A percentile compares a stretch with the other conserved stretches of the same genome.
These are phyloP conservation scores for Termitomyces sp. DNA, from an alignment of 768 basidiomycete genomes.

Conservation along the genomic window DNA sequence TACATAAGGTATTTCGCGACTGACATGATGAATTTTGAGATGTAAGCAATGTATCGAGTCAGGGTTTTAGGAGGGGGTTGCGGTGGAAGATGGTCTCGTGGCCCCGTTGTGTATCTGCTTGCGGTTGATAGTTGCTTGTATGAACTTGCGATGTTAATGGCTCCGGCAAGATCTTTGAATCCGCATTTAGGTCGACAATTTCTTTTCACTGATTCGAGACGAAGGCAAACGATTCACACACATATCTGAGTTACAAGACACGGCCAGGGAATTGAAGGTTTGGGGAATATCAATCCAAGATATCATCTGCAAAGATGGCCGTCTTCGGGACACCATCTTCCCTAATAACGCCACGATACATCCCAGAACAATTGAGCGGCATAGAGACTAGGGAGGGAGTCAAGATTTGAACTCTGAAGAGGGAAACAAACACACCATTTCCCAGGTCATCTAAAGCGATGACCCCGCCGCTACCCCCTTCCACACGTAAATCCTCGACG, in stretches of 20 bases:
- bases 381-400: constrained; percentile 48
- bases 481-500: constrained; percentile 49
- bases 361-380: constrained; percentile 72
- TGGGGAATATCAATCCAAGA: constrained; percentile 18
- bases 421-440: constrained; percentile 42
- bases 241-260: background rate
- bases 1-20: background rate
- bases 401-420: background rate
- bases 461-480: constrained; percentile 69
- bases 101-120: too few relatives aligned
- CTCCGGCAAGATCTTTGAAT: too few relatives aligned
- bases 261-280: too few relatives aligned
- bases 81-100: background rate
- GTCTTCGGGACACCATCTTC: constrained; percentile 66
- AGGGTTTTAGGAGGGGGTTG: too few relatives aligned
- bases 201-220: background rate
- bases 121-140: too few relatives aligned
- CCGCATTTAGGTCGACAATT: too few relatives aligned
- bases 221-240: background rate
- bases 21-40: background rate
- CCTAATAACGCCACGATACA: constrained; percentile 76
- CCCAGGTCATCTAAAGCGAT: constrained; percentile 68
- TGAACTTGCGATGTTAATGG: too few relatives aligned
- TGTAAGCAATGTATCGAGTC: background rate
- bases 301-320: constrained; percentile 75